Percentiles rank a stretch among this genome's conserved stretches.
Conservation (phyloP, 2,329 filamentous ascomycete species). For the Paecilomyces formosus region DNA sequence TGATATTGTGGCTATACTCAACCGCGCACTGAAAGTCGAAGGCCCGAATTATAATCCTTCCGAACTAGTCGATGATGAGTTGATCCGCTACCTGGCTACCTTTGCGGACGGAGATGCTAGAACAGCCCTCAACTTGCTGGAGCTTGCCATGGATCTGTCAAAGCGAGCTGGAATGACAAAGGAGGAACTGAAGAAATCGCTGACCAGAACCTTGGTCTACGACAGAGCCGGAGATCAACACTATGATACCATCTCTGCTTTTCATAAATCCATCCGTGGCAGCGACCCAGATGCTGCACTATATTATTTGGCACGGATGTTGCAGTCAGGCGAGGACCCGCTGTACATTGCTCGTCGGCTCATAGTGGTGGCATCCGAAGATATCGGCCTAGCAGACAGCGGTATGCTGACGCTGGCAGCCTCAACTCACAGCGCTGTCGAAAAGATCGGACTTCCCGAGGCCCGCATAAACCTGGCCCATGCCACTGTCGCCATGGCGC, state of each 20-base stretch:
- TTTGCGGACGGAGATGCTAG: conserved; percentile 91
- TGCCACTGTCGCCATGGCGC: conserved; percentile 69
- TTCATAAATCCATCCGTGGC: conserved; percentile 91
- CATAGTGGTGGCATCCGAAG: conserved; percentile 90
- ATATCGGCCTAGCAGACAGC: conserved; percentile 85
- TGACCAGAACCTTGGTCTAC: conserved; percentile 91
- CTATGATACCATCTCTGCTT: conserved; percentile 94
- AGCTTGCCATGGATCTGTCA: conserved; percentile 75
- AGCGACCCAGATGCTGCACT: conserved; percentile 79
- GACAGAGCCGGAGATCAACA: conserved; percentile 93
- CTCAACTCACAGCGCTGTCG: conserved; percentile 74
- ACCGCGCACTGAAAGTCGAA: conserved; percentile 64
- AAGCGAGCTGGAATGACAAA: conserved; percentile 59
- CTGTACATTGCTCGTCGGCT: conserved; percentile 87
- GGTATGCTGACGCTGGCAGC: conserved; percentile 76
- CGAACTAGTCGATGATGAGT: conserved; percentile 62
- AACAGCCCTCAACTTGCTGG: conserved; percentile 85
- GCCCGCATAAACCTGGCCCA: conserved; percentile 82
- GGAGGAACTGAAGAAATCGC: conserved; percentile 67
- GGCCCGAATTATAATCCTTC: conserved; percentile 42
- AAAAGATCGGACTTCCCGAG: conserved; percentile 93
- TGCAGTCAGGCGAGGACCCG: conserved; percentile 89
- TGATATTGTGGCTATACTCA: conserved; percentile 65
- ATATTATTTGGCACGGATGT: conserved; percentile 94
- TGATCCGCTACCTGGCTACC: conserved; percentile 72